These are phyloP conservation scores for Abortiporus biennis DNA, from an alignment of 1,284 basidiomycete species.

Conservation along the genomic window DNA sequence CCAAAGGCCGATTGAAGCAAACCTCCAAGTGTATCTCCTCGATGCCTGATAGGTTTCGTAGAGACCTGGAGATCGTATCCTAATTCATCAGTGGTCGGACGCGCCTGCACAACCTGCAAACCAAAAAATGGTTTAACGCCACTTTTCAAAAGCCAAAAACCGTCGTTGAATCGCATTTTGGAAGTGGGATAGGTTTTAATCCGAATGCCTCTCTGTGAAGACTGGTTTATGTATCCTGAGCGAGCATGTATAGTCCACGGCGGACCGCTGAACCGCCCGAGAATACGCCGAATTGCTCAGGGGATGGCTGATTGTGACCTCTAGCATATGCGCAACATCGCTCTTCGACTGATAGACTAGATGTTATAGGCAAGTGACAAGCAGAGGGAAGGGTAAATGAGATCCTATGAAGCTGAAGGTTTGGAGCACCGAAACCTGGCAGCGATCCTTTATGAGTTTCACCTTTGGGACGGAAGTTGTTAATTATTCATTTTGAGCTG, in stretches of 20 bases:
- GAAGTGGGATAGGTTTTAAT: neutral
- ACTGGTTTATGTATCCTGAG: neutral
- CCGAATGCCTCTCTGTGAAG: neutral
- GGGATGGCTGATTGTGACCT: too few species aligned
- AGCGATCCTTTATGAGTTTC: too few species aligned
- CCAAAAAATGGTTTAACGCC: slow-evolving; percentile 58
- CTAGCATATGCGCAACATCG: too few species aligned
- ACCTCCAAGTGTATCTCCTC: slow-evolving; percentile 68
- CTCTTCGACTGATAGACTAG: too few species aligned
- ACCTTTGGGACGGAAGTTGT: too few species aligned
- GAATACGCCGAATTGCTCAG: slow-evolving; percentile 6
- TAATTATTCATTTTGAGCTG: too few species aligned
- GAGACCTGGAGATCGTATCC: slow-evolving; percentile 57
- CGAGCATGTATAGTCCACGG: neutral
- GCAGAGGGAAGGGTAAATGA: too few species aligned
- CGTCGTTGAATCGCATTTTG: slow-evolving; percentile 42
- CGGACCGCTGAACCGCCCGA: slow-evolving; percentile 10
- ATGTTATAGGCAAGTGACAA: too few species aligned
- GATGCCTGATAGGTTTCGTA: slow-evolving; percentile 57
- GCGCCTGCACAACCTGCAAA: slow-evolving; percentile 42
- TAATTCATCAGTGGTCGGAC: slow-evolving; percentile 30
- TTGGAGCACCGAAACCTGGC: too few species aligned
- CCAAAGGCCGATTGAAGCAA: slow-evolving; percentile 13
- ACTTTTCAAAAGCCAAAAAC: slow-evolving; percentile 63
- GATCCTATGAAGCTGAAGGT: too few species aligned